Evolutionary conservation across 2,329 filamentous ascomycete genomes (phyloP), one percentile per base, ranked within the genome.

Genomic region (Fusarium haematococcum): DNA sequence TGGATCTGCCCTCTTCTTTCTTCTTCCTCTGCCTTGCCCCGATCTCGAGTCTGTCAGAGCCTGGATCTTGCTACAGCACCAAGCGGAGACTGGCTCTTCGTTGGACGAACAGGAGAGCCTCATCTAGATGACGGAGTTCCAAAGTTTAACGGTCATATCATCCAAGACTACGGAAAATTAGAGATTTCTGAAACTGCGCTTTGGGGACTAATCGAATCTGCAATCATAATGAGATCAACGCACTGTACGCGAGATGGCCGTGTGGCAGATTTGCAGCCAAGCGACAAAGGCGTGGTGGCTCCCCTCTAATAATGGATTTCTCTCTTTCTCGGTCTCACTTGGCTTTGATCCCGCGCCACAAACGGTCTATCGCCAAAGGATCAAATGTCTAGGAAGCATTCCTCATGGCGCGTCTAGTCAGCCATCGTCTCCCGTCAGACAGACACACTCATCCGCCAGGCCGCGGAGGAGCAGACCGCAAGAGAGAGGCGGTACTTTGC

Each of bases 171-270:
- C 45, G 54, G 41, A 54, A 63, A 62, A 52, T 73, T 67, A 62
- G 65, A 48, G 65, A 61, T 52, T 67, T 74, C 59, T 73, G 72
- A 74, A 74, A 74, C 72, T 60, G 52, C 71, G 62, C 72, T 69
- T 48, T 73, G 58, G 37, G 37, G 39, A 25, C 62, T 62, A 64
- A 63, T 66, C 61, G 65, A 66, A 69, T 56, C 54, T 69, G n/a
- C 48, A 58, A 37, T 67, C 65, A 69, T 68, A 56, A 66, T 69
- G 68, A 75, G 61, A 69, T 69, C 61, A 63, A 56, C 57, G 39
- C 45, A 69, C 66, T 62, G 56, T 65, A 59, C 57, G 50, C 20
- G 33, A 58, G 54, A 35, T 58, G 35, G 23, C 16, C 33, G 56
- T 35, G 56, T 41, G 30, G 52, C 33, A 35, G 23, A 39, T 39